These are phyloP conservation scores for Monosporozyma servazzii DNA, from an alignment of 805 yeast genomes.

Conservation along the genomic window DNA sequence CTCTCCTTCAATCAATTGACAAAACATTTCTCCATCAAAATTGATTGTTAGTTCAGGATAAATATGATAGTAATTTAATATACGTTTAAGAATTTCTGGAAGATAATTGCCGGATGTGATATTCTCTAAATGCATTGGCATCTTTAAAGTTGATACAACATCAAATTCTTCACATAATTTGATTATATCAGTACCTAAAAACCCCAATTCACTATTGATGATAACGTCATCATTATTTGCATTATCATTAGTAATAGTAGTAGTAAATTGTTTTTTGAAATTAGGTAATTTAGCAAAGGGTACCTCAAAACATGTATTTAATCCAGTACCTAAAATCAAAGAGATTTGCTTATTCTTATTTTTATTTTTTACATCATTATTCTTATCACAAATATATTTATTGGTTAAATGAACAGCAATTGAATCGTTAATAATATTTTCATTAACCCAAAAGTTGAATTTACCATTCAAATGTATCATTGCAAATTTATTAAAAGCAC, in stretches of 20 bases:
- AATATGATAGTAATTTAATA: constrained; percentile 11
- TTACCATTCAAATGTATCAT: constrained; percentile 4
- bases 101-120: constrained; percentile 24
- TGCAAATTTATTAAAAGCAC: constrained; percentile 18
- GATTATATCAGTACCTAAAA: constrained; percentile 16
- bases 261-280: constrained; percentile 4
- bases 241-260: not conserved
- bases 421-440: constrained; percentile 49
- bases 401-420: constrained; percentile 58
- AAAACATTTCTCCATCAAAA: constrained; percentile 18
- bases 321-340: constrained; percentile 61
- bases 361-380: constrained; percentile 5
- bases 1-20: constrained; percentile 8
- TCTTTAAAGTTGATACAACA: not conserved
- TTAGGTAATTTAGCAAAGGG: constrained; percentile 12
- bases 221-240: constrained; percentile 5
- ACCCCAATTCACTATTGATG: constrained; percentile 25
- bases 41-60: constrained; percentile 6
- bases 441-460: constrained; percentile 32
- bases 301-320: constrained; percentile 41
- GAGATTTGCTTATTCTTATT: constrained; percentile 31
- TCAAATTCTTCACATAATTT: constrained; percentile 16
- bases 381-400: constrained; percentile 16
- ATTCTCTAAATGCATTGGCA: constrained; percentile 24
- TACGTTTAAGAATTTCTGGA: constrained; percentile 15